Conservation (phyloP, 2,329 filamentous ascomycete genomes). For the Fusarium armeniacum region DNA sequence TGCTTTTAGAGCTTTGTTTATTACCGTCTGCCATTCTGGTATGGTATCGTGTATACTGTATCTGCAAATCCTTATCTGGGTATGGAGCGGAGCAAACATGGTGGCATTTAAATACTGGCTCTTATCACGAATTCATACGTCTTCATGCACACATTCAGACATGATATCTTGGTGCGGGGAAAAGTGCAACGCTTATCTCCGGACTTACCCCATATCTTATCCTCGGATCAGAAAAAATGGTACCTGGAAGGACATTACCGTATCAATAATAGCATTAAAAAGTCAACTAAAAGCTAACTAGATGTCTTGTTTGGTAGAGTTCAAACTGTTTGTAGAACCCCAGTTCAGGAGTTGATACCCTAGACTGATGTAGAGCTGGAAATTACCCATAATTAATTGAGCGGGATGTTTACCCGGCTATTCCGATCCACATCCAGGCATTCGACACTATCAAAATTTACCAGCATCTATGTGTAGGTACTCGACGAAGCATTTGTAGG, state of each 20-base stretch:
- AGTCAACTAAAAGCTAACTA: neutral
- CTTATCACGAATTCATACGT: neutral
- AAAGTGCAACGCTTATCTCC: neutral
- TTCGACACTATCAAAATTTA: neutral
- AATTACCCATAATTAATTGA: neutral
- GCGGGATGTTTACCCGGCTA: neutral
- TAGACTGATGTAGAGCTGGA: accelerated
- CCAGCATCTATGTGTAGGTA: neutral
- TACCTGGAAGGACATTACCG: too few species aligned
- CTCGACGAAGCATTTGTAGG: too few species aligned
- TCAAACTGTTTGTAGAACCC: neutral
- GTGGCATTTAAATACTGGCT: neutral
- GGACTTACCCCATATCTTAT: neutral
- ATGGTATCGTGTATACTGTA: too few species aligned
- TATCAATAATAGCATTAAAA: accelerated
- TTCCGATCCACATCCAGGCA: neutral
- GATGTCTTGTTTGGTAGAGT: neutral
- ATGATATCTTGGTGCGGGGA: neutral
- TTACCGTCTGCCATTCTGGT: neutral
- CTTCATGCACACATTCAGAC: too few species aligned
- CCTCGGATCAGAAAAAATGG: neutral
- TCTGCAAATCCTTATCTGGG: too few species aligned
- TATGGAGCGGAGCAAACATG: neutral
- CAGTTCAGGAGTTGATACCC: neutral
- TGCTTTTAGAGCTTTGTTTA: neutral